phyloP scores from a whole-genome alignment of 805 yeast genomes.

The Yamadazyma sp. region DNA sequence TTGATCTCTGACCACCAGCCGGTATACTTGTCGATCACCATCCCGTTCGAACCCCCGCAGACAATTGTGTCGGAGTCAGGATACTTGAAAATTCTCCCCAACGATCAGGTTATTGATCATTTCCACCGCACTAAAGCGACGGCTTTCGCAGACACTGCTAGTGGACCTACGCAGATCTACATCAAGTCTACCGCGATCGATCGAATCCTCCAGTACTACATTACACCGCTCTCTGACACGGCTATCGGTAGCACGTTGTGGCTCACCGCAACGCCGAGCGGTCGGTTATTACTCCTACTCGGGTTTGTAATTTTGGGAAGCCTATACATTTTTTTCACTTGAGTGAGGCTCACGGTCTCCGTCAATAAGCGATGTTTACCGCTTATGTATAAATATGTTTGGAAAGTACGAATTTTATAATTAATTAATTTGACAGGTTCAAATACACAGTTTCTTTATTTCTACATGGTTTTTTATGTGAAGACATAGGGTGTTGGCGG shows the following conservation, averaged over 20 bases:
- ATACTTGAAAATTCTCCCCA: constrained; percentile 29
- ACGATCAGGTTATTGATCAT: constrained; percentile 17
- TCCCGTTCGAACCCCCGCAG: constrained; percentile 46
- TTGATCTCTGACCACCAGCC: constrained; percentile 79
- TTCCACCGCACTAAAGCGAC: constrained; percentile 11
- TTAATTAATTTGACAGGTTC: not conserved
- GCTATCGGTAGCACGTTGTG: constrained; percentile 36
- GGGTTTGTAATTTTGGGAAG: constrained; percentile 9
- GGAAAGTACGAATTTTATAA: constrained; percentile 3
- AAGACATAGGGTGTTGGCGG: no score
- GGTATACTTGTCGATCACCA: constrained; percentile 52
- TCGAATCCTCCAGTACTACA: constrained; percentile 22
- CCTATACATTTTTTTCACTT: constrained; percentile 3
- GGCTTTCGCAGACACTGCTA: constrained; percentile 21
- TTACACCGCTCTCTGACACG: constrained; percentile 28
- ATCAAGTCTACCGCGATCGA: constrained; percentile 36
- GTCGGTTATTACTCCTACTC: constrained; percentile 27
- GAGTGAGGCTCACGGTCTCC: constrained; percentile 15
- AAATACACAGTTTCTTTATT: not conserved
- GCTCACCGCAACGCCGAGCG: constrained; percentile 32
- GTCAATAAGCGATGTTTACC: constrained; percentile 17
- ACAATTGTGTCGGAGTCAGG: constrained; percentile 29
- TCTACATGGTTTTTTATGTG: no score
- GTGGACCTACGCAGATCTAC: constrained; percentile 43
- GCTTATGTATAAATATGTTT: constrained; percentile 6